A percentile compares a stretch with the other conserved stretches of the same genome.
These are phyloP conservation scores for Persicaria tinctoria DNA, from an alignment of 148 eudicot species.

Conservation along the genomic window DNA sequence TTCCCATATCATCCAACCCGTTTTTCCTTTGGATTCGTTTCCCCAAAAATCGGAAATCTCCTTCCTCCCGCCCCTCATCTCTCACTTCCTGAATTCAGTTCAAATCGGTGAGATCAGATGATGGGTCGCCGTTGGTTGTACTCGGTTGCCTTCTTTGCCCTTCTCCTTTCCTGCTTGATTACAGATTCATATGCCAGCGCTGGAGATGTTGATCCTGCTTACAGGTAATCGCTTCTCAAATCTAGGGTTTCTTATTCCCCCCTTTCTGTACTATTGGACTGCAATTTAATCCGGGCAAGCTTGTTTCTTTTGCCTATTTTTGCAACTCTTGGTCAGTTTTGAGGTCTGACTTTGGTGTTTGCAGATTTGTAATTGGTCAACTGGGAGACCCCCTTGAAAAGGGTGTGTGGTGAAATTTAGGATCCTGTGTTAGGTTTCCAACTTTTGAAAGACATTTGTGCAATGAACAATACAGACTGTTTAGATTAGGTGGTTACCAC, in stretches of 20 bases:
- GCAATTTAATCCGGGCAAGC: background rate
- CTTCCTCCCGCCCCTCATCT: background rate
- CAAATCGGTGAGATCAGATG: slow-evolving; percentile 2
- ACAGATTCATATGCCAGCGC: slow-evolving; percentile 41
- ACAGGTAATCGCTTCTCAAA: slow-evolving; percentile 36
- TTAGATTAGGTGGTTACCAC: background rate
- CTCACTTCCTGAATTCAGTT: background rate
- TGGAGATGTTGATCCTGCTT: slow-evolving; percentile 71
- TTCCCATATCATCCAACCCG: background rate
- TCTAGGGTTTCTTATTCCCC: background rate
- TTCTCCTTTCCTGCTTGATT: slow-evolving; percentile 6
- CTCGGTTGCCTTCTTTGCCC: background rate
- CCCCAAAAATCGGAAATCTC: background rate
- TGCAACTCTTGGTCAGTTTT: background rate
- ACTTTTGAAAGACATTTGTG: background rate
- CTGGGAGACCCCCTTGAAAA: background rate
- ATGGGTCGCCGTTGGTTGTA: slow-evolving; percentile 2
- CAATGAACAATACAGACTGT: background rate
- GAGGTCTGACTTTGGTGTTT: background rate
- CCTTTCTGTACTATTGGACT: background rate
- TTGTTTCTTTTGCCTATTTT: background rate
- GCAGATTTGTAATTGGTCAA: background rate
- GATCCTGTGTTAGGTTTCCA: background rate
- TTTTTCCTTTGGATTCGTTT: background rate
- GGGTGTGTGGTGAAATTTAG: background rate